A percentile compares a stretch with the other conserved stretches of the same genome.
phyloP scores from a whole-genome alignment of 2,329 filamentous ascomycete genomes.

The Ilyonectria robusta region DNA sequence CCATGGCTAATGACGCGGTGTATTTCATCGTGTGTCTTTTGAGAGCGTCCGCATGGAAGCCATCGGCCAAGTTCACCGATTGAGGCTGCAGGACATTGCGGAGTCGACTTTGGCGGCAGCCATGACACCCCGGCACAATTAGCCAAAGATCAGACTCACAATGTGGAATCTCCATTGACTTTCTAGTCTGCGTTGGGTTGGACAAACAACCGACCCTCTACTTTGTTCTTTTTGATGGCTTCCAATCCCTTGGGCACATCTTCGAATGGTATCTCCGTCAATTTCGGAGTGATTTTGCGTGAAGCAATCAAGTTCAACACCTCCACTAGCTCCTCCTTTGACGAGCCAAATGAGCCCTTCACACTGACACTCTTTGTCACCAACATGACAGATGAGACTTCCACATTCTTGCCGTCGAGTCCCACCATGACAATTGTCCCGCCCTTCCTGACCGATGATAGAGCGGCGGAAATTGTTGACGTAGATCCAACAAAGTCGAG shows the following conservation, averaged over 20 bases:
- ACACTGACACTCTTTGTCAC: slow-evolving; percentile 26
- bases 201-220: slow-evolving; percentile 25
- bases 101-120: slow-evolving; percentile 10
- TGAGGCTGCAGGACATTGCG: slow-evolving; percentile 6
- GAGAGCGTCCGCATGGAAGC: neutral
- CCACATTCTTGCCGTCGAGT: slow-evolving; percentile 8
- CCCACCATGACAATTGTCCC: slow-evolving; percentile 26
- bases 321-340: slow-evolving; percentile 23
- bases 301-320: slow-evolving; percentile 22
- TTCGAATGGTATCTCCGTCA: slow-evolving; percentile 27
- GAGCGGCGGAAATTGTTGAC: neutral
- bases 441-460: slow-evolving; percentile 2
- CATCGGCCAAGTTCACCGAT: slow-evolving; percentile 16
- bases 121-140: slow-evolving; percentile 6
- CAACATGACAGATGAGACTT: slow-evolving; percentile 14
- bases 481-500: slow-evolving; percentile 18
- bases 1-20: too few species aligned
- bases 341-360: slow-evolving; percentile 23
- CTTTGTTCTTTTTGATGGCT: slow-evolving; percentile 15
- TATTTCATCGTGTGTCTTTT: too few species aligned
- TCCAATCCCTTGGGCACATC: slow-evolving; percentile 20
- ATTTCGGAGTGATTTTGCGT: slow-evolving; percentile 19
- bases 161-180: neutral
- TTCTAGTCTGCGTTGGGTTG: slow-evolving; percentile 11
- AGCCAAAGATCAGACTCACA: slow-evolving; percentile 17